Percentiles rank a stretch among this genome's conserved stretches.
These are phyloP conservation scores for Emericellopsis atlantica DNA, from an alignment of 2,329 filamentous ascomycete species.

Conservation along the genomic window DNA sequence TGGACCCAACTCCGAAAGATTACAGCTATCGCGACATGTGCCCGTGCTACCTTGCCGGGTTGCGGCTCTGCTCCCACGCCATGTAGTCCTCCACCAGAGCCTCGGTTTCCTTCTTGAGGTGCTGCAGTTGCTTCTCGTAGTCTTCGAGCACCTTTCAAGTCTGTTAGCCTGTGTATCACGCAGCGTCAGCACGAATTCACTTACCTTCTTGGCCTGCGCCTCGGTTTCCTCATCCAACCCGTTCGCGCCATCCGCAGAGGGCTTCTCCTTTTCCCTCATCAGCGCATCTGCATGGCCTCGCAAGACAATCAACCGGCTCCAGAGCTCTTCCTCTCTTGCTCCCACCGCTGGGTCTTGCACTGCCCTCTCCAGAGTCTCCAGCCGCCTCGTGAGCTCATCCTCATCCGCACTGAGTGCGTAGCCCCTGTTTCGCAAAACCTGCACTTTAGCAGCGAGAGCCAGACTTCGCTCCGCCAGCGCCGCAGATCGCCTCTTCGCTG, in stretches of 20 bases:
- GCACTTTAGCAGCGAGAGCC: slow-evolving; percentile 64
- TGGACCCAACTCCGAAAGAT: neutral
- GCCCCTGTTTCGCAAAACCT: slow-evolving; percentile 68
- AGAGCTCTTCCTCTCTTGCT: slow-evolving; percentile 72
- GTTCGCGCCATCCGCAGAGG: slow-evolving; percentile 41
- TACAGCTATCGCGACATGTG: too few species aligned
- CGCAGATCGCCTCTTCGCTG: slow-evolving; percentile 60
- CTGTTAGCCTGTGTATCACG: neutral
- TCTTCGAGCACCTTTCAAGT: slow-evolving; percentile 56
- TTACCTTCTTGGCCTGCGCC: slow-evolving; percentile 61
- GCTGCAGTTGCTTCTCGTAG: slow-evolving; percentile 68
- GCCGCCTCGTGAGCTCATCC: slow-evolving; percentile 62
- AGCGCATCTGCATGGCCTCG: slow-evolving; percentile 61
- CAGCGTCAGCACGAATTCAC: slow-evolving; percentile 9
- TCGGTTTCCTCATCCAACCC: slow-evolving; percentile 58
- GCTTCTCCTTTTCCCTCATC: slow-evolving; percentile 61
- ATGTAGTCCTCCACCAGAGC: slow-evolving; percentile 45
- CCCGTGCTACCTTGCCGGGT: neutral
- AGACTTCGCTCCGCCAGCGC: slow-evolving; percentile 62
- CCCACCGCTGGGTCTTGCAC: slow-evolving; percentile 64
- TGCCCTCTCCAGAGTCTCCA: slow-evolving; percentile 54
- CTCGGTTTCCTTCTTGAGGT: slow-evolving; percentile 62
- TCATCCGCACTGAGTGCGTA: slow-evolving; percentile 72
- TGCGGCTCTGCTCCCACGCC: slow-evolving; percentile 39
- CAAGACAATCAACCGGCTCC: slow-evolving; percentile 67